Evolutionary conservation across 768 basidiomycete species (phyloP).

Genomic region (Russula sp.): DNA sequence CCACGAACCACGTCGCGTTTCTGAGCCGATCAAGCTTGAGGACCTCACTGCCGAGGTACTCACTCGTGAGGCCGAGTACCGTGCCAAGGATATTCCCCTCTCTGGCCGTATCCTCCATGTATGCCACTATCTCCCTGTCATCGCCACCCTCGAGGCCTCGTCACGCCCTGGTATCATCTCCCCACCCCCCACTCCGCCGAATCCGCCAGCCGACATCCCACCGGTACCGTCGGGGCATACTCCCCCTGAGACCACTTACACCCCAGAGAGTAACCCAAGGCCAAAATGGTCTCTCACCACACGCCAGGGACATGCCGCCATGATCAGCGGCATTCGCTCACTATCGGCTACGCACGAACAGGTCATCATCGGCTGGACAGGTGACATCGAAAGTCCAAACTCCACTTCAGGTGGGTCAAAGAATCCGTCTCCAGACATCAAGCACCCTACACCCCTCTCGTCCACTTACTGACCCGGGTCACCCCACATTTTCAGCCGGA

Average conservation of each 20-base stretch:
- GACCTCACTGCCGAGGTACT: conserved; percentile 70
- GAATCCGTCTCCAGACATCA: conserved; percentile 19
- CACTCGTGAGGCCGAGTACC: conserved; percentile 66
- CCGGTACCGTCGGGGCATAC: conserved; percentile 23
- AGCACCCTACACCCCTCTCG: background rate
- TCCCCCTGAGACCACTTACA: conserved; percentile 19
- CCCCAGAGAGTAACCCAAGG: conserved; percentile 21
- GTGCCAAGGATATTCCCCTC: conserved; percentile 61
- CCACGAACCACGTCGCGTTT: conserved; percentile 44
- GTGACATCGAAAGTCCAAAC: conserved; percentile 59
- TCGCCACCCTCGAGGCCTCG: conserved; percentile 48
- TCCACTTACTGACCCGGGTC: conserved; percentile 9
- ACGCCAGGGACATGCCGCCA: conserved; percentile 88
- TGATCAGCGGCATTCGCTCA: conserved; percentile 89
- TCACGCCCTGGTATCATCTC: conserved; percentile 46
- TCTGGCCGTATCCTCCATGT: conserved; percentile 90
- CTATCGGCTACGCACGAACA: conserved; percentile 83
- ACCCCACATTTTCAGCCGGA: conserved; percentile 15
- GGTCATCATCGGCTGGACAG: conserved; percentile 90
- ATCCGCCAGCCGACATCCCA: conserved; percentile 44
- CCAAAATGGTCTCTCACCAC: conserved; percentile 68
- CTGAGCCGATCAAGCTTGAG: conserved; percentile 54
- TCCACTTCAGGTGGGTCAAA: conserved; percentile 24
- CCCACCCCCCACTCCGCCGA: conserved; percentile 77
- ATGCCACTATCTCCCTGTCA: conserved; percentile 82